Conservation (phyloP, 1,139 yeast species). For the Pichia norvegensis region DNA sequence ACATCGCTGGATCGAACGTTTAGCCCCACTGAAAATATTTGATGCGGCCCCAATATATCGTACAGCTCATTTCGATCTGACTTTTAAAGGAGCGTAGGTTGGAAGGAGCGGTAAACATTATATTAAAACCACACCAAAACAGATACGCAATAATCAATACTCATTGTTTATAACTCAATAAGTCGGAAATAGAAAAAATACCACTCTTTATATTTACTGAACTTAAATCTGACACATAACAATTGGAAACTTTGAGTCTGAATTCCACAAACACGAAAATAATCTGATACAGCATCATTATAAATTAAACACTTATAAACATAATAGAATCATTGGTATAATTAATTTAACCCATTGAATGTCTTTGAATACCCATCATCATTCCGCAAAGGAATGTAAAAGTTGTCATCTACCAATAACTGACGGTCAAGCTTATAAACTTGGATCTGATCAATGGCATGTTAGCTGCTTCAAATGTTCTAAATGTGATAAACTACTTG, state of each 20-base stretch:
- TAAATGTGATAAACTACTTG: conserved; percentile 67
- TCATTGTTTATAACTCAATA: background rate
- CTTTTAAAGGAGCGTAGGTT: background rate
- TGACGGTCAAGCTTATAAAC: conserved; percentile 75
- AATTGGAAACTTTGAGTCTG: background rate
- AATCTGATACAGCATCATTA: conserved; percentile 3
- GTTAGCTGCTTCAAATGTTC: conserved; percentile 87
- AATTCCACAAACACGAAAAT: too few species aligned
- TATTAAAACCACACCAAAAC: background rate
- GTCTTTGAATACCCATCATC: background rate
- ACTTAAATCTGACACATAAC: background rate
- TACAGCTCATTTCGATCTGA: too few species aligned
- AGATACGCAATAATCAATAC: background rate
- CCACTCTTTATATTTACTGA: background rate
- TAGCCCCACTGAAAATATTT: background rate
- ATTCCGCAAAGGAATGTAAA: conserved; percentile 21
- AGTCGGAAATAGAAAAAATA: background rate
- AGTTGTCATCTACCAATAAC: conserved; percentile 37
- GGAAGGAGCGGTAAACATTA: background rate
- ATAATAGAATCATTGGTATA: too few species aligned
- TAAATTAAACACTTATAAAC: background rate
- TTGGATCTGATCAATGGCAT: conserved; percentile 95
- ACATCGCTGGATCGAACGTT: background rate
- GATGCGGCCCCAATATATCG: too few species aligned
- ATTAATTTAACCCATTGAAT: background rate